Evolutionary conservation across 179 eudicot genomes (phyloP).

Genomic region (Patellifolia procumbens): DNA sequence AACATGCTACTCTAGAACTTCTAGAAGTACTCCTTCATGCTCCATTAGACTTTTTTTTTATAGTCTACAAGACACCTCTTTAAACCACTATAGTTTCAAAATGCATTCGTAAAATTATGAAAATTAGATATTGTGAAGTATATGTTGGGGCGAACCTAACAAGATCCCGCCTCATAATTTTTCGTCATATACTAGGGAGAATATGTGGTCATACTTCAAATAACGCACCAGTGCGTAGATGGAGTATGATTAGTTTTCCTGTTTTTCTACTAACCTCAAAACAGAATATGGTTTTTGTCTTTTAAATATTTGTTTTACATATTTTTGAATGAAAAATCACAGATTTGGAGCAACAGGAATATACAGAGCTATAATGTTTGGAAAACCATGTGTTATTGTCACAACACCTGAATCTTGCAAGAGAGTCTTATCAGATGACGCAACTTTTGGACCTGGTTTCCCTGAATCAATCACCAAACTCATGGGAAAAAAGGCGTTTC

Average conservation of each 20-base stretch:
- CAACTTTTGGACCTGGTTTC: constrained; percentile 49
- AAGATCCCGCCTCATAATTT: no score
- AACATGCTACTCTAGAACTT: no score
- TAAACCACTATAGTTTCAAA: no score
- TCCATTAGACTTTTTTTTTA: no score
- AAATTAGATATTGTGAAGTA: no score
- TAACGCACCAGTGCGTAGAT: background rate
- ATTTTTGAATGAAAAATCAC: background rate
- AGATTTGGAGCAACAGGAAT: constrained; percentile 36
- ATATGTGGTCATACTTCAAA: background rate
- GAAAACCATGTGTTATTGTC: constrained; percentile 56
- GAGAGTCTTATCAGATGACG: constrained; percentile 45
- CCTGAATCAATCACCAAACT: constrained; percentile 44
- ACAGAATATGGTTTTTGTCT: background rate
- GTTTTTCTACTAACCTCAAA: background rate
- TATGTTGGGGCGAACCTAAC: no score
- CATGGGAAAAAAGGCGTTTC: constrained; percentile 45
- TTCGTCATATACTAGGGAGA: no score
- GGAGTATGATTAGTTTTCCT: background rate
- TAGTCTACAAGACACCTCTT: no score
- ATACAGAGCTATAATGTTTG: constrained; percentile 53
- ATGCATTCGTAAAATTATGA: no score
- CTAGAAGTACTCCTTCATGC: no score
- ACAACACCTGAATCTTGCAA: constrained; percentile 50
- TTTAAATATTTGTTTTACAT: background rate